Base-by-base conservation (phyloP, 345 rosid genomes). In the Citrus australasica region DNA sequence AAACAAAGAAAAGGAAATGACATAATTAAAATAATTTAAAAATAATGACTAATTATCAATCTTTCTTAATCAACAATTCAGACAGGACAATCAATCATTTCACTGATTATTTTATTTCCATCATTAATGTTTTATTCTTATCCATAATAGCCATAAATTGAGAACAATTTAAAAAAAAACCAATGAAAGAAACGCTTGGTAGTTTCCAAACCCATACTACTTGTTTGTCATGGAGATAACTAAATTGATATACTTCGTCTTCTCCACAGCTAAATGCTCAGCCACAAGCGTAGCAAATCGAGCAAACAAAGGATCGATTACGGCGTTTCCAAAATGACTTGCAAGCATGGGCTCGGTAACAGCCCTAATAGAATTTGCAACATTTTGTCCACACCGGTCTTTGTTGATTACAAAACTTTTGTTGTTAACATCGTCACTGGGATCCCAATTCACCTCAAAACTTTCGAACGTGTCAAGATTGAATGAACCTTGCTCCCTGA, bases 281-380 rank as follows among this genome's bases (percentile, higher is more conserved):
- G 35, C 35, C 35, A 32, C 35, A 32, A 25, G 46, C n/a, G 25
- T 32, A 3, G 59, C 69, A 19, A 51, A 76, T 62, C 75, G 76
- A 21, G 16, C 17, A 11, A 79, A 82, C 32, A 85, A 24, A 67
- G 42, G 7, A 1, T 85, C 84, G 4, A 78, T 71, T 4, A 78
- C 33, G 10, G 22, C 22, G 1, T 70, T 76, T 58, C 84, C 79
- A 68, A 85, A 74, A 56, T 75, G 80, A 60, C 8, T 42, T 25
- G 51, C 77, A 42, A 84, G 40, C 64, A 73, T 48, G 25, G 81
- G 28, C 33, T 84, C 84, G 0, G 66, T 13, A 16, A 62, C 46
- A 17, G 80, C 78, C 42, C 81, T 75, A 21, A 67, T 13, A 21
- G 38, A 28, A 1, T 65, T 58, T 51, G 85, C 75, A 25, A 74